These are phyloP conservation scores for Termitomyces sp. DNA, from an alignment of 768 basidiomycete species.

Conservation along the genomic window DNA sequence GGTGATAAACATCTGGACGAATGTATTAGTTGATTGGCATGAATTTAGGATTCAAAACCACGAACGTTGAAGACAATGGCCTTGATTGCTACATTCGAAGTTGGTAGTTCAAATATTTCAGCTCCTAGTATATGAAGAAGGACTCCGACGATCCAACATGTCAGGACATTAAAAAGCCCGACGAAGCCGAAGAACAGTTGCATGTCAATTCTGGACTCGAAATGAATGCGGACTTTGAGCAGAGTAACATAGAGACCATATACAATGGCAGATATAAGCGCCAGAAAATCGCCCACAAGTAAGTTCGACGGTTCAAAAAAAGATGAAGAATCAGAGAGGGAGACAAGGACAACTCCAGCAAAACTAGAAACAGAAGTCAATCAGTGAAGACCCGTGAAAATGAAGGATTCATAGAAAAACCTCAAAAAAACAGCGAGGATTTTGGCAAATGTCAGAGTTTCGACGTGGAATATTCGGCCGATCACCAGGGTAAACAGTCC, in stretches of 20 bases:
- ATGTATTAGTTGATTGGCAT: not conserved
- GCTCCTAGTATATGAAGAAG: conserved; percentile 59
- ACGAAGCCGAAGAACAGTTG: conserved; percentile 87
- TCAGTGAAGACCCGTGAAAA: not conserved
- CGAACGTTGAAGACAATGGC: conserved; percentile 35
- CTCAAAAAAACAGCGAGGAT: conserved; percentile 72
- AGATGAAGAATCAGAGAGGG: conserved; percentile 65
- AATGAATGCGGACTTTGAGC: conserved; percentile 71
- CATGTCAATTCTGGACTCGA: conserved; percentile 78
- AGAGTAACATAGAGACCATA: conserved; percentile 79
- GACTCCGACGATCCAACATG: conserved; percentile 63
- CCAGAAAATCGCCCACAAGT: conserved; percentile 74
- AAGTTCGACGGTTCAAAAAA: conserved; percentile 19
- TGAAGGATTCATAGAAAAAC: conserved; percentile 29
- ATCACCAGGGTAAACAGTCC: conserved; percentile 92
- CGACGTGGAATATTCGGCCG: conserved; percentile 78
- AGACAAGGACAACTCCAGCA: conserved; percentile 81
- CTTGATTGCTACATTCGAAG: conserved; percentile 25
- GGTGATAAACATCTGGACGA: conserved; percentile 71
- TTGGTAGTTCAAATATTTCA: conserved; percentile 63
- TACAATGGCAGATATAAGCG: conserved; percentile 69
- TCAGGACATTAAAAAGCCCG: conserved; percentile 68
- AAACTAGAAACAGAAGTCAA: conserved; percentile 41
- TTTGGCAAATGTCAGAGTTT: conserved; percentile 68
- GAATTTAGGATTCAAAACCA: not conserved